Percentiles rank a stretch among this genome's conserved stretches.
phyloP scores from a whole-genome alignment of 1,284 basidiomycete genomes.

The Agroathelia rolfsii region DNA sequence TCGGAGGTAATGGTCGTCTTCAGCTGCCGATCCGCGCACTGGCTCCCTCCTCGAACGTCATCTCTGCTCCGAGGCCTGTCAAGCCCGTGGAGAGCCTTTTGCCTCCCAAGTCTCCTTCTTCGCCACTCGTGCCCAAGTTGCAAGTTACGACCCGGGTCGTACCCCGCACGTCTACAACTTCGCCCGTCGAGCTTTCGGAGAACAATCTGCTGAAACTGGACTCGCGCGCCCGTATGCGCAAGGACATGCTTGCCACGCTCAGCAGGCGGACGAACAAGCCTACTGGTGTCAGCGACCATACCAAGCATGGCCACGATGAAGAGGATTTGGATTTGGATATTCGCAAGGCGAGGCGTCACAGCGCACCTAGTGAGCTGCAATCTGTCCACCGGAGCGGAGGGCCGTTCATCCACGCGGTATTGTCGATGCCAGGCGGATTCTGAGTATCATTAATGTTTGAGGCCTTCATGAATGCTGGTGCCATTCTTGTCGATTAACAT shows the following conservation, averaged over 20 bases:
- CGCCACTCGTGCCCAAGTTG: slow-evolving; percentile 30
- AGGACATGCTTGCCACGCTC: slow-evolving; percentile 56
- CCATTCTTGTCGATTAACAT: no score
- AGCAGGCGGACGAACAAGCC: slow-evolving; percentile 44
- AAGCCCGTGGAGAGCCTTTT: slow-evolving; percentile 14
- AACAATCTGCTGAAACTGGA: slow-evolving; percentile 40
- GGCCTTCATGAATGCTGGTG: no score
- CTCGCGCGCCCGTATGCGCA: slow-evolving; percentile 42
- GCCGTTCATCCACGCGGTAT: slow-evolving; percentile 38
- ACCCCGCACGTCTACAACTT: slow-evolving; percentile 32
- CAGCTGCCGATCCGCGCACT: slow-evolving; percentile 29
- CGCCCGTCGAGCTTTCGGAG: slow-evolving; percentile 41
- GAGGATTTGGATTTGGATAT: slow-evolving; percentile 23
- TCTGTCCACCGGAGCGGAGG: slow-evolving; percentile 26
- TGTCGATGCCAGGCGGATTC: slow-evolving; percentile 36
- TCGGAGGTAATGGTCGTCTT: slow-evolving; percentile 40
- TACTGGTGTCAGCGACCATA: no score
- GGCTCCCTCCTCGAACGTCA: slow-evolving; percentile 11
- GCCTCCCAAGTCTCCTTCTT: slow-evolving; percentile 24
- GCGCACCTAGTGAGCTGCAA: slow-evolving; percentile 37
- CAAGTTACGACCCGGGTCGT: slow-evolving; percentile 41
- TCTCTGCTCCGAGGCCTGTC: slow-evolving; percentile 16
- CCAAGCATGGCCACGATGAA: slow-evolving; percentile 11
- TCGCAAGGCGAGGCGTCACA: slow-evolving; percentile 34
- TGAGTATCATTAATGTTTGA: no score